phyloP scores from a whole-genome alignment of 1,284 basidiomycete genomes.

The Trametes polyzona region DNA sequence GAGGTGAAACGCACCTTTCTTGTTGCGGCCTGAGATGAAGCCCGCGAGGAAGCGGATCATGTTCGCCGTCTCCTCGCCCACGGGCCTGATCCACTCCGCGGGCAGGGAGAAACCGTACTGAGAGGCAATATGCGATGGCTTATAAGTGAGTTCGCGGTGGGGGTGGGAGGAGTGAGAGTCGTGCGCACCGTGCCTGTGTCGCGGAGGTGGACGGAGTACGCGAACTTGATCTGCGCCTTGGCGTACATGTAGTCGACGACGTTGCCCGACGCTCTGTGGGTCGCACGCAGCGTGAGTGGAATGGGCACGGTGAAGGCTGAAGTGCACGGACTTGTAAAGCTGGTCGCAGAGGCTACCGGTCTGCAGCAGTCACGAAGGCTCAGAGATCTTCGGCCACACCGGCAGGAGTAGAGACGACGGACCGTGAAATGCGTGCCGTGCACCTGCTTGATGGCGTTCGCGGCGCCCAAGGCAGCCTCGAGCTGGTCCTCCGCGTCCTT shows the following conservation, averaged over 20 bases:
- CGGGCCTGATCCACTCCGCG: slow-evolving; percentile 71
- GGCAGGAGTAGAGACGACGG: slow-evolving; percentile 22
- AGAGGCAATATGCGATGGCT: not conserved
- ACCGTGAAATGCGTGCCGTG: slow-evolving; percentile 62
- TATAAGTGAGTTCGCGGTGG: not conserved
- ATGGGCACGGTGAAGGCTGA: not conserved
- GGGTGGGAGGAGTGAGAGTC: not conserved
- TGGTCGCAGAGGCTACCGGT: slow-evolving; percentile 71
- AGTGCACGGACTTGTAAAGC: slow-evolving; percentile 56
- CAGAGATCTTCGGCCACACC: not conserved
- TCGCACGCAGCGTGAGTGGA: not conserved
- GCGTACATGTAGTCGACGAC: slow-evolving; percentile 80
- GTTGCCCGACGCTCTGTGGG: slow-evolving; percentile 65
- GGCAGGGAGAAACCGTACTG: slow-evolving; percentile 85
- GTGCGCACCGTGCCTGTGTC: slow-evolving; percentile 80
- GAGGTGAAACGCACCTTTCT: slow-evolving; percentile 4
- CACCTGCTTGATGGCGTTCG: slow-evolving; percentile 58
- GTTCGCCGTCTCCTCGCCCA: slow-evolving; percentile 74
- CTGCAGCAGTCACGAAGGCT: slow-evolving; percentile 34
- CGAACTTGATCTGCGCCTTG: slow-evolving; percentile 67
- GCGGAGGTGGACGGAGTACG: slow-evolving; percentile 77
- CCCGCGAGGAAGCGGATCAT: slow-evolving; percentile 69
- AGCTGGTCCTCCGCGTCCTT: slow-evolving; percentile 83
- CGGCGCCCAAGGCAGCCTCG: slow-evolving; percentile 77
- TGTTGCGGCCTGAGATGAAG: slow-evolving; percentile 54